Evolutionary conservation across 768 basidiomycete genomes (phyloP).

Genomic region (Boletus insuetus): DNA sequence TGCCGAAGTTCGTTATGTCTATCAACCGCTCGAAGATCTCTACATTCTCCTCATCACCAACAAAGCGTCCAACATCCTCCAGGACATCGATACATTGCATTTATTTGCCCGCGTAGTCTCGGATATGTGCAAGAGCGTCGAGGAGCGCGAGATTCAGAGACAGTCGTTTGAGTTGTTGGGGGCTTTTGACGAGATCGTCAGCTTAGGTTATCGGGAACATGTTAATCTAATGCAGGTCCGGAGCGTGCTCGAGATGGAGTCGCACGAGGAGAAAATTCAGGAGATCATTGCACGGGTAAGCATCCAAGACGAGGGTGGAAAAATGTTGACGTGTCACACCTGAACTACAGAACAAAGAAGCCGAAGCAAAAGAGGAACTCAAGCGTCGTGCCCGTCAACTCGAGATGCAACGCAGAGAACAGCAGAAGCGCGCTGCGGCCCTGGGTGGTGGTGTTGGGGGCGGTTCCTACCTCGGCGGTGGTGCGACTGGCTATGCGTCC

Average conservation of each 20-base stretch:
- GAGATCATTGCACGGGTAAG: slow-evolving; percentile 94
- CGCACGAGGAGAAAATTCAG: slow-evolving; percentile 92
- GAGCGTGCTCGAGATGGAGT: slow-evolving; percentile 84
- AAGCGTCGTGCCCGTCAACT: slow-evolving; percentile 97
- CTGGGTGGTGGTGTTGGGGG: slow-evolving; percentile 43
- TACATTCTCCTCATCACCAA: slow-evolving; percentile 98
- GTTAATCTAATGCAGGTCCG: slow-evolving; percentile 78
- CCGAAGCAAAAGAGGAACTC: slow-evolving; percentile 98
- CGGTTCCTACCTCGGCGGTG: slow-evolving; percentile 63
- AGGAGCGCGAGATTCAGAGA: slow-evolving; percentile 85
- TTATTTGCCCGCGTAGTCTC: slow-evolving; percentile 93
- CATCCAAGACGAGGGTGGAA: background rate
- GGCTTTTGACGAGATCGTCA: slow-evolving; percentile 96
- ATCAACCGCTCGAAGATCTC: slow-evolving; percentile 93
- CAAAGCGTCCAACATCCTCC: slow-evolving; percentile 97
- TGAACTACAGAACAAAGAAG: slow-evolving; percentile 84
- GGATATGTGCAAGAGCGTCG: slow-evolving; percentile 81
- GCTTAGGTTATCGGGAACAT: slow-evolving; percentile 79
- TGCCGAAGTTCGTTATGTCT: slow-evolving; percentile 92
- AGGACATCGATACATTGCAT: slow-evolving; percentile 95
- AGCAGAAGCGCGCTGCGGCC: slow-evolving; percentile 70
- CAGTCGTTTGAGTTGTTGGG: slow-evolving; percentile 92
- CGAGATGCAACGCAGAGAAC: slow-evolving; percentile 95
- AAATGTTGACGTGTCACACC: background rate
- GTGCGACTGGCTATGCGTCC: slow-evolving; percentile 66